These are phyloP conservation scores for Cercospora brassicicola DNA, from an alignment of 2,329 filamentous ascomycete genomes.

Conservation along the genomic window DNA sequence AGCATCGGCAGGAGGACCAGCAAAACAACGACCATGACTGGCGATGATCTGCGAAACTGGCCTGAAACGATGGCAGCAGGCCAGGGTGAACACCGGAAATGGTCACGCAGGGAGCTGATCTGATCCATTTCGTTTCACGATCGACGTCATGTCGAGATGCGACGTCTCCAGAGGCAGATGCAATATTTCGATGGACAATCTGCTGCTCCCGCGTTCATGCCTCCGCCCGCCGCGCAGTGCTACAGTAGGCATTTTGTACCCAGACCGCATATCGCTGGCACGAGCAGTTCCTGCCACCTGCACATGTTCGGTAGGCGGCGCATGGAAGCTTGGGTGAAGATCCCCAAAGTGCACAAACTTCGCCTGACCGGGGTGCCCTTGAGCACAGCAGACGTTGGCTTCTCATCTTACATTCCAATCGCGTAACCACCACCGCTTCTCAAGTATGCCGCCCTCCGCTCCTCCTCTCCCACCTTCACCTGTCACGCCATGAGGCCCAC, in stretches of 20 bases:
- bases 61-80: neutral
- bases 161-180: neutral
- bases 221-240: neutral
- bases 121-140: neutral
- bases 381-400: conserved; percentile 4
- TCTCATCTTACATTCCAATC: conserved; percentile 10
- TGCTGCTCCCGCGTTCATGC: neutral
- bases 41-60: neutral
- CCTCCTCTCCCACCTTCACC: neutral
- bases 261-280: neutral
- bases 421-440: neutral
- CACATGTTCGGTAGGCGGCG: neutral
- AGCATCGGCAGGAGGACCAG: neutral
- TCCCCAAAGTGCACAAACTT: conserved; percentile 6
- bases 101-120: neutral
- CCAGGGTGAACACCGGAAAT: conserved; percentile 2
- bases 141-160: conserved; percentile 1
- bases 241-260: neutral
- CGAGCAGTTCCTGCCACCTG: neutral
- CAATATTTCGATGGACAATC: neutral
- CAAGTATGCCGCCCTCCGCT: neutral
- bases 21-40: neutral
- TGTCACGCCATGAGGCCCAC: neutral
- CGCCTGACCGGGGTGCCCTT: conserved; percentile 8
- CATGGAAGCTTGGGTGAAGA: neutral